Base-by-base conservation (phyloP, 352 stramenopile species). In the Pythium dissimile region DNA sequence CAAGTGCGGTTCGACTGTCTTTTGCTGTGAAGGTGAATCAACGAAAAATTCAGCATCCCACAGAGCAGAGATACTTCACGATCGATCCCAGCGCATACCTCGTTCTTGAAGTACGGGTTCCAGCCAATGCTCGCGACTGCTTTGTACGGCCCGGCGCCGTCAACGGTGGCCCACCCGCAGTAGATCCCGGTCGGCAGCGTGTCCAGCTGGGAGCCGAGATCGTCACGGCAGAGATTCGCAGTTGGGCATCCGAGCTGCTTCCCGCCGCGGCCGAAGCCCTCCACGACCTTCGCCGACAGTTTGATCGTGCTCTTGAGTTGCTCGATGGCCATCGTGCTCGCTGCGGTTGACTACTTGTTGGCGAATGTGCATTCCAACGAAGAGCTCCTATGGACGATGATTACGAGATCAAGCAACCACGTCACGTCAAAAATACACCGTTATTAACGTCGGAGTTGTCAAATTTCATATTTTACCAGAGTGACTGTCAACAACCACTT, bases 111-210 rank as follows among this genome's bases (percentile, higher is more conserved):
- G 72, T 91, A 96, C 35, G 91, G 91, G 69, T 97, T 97, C 87
- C 86, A 98, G 12, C 96, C 96, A 34, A 99, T 96, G 79, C 97
- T 99, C n/a, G 95, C 96, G 21, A 98, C 96, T 18, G 94, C 94
- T 72, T 98, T 98, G 76, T 92, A 96, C 38, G 80, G 76, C 0
- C 78, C 85, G 11, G 80, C 57, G 52, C 73, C 75, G 67, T 97
- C 87, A 16, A 98, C 78, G 0, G 78, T 84, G 26, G 92, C 94
- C 92, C 92, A 98, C 34, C 91, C 91, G 71, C 92, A 93, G 73
- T 98, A 98, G 46, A 98, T 96, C 21, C 95, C 94, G n/a, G 88
- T 90, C 11, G 72, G 63, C 23, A 96, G 71, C 59, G 79, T 56
- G 43, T 97, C 83, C 16, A 96, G 68, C 51, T 75, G 66, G 9